A percentile compares a stretch with the other conserved stretches of the same genome.
These are phyloP conservation scores for Aspergillus fijiensis DNA, from an alignment of 2,329 filamentous ascomycete species.

Conservation along the genomic window DNA sequence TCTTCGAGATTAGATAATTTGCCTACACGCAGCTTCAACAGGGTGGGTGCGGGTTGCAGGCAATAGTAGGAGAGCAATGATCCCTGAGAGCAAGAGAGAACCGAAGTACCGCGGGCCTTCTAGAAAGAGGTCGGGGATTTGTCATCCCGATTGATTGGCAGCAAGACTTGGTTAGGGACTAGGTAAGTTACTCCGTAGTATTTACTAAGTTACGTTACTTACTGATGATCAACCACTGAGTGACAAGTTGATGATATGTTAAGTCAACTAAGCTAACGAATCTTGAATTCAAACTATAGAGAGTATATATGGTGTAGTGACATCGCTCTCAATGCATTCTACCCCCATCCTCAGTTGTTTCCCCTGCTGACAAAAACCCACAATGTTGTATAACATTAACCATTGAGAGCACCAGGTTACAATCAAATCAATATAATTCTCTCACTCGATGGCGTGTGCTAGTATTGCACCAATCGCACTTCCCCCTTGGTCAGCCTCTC, in stretches of 20 bases:
- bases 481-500: neutral
- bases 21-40: neutral
- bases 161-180: too few species aligned
- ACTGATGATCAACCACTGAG: too few species aligned
- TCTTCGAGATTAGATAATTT: neutral
- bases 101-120: slow-evolving; percentile 23
- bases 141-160: slow-evolving; percentile 16
- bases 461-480: slow-evolving; percentile 48
- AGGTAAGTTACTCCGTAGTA: too few species aligned
- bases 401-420: too few species aligned
- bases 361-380: neutral
- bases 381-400: neutral
- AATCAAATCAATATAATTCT: slow-evolving; percentile 23
- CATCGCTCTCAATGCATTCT: neutral
- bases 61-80: neutral
- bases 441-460: slow-evolving; percentile 37
- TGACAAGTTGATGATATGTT: neutral
- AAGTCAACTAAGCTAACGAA: neutral
- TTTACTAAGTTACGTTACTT: neutral
- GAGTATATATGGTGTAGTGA: neutral
- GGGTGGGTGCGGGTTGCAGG: neutral
- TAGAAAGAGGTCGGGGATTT: slow-evolving; percentile 29
- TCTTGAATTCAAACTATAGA: too few species aligned
- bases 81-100: neutral
- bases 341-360: neutral